Evolutionary conservation across 306 rosid species (phyloP), one percentile per base, ranked within the genome.

Genomic region (Calophaca sinica): DNA sequence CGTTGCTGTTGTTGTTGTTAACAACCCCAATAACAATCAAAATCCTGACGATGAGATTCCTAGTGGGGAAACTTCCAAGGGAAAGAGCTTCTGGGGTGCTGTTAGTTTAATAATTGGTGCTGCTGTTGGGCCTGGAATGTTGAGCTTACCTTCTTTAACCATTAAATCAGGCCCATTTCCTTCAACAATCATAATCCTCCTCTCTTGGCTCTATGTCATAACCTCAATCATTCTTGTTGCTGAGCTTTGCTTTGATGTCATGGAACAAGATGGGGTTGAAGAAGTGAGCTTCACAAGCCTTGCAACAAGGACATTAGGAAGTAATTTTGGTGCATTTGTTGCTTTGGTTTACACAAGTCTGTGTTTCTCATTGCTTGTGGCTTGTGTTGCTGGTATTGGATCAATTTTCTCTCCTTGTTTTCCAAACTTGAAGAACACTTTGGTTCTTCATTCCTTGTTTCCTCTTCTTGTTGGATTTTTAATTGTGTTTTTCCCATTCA

Each of bases 251-350:
- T 88, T 86, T 75, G 81, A 78, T 8, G 76, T 85, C 41, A 88
- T 86, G 93, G 79, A 84, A 70, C 70, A 88, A 69, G 86, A 88
- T 50, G 60, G 58, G 15, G 57, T 86, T 28, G 63, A 86, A 64
- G 90, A 88, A 77, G 90, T 86, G 53, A 88, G 87, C 70, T 88
- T 86, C 41, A 86, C 90, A 12, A 72, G 78, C 67, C 80, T 88
- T 13, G 87, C 86, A 8, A 79, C 86, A 53, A 82, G 65, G 55
- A 81, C 90, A 0, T 59, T 88, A 10, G 88, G 87, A 31, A 70
- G 15, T 50, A 35, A 32, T 4, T 59, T 80, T 29, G 87, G 93
- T 35, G 84, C 87, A 5, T 82, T 78, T 63, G 84, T 88, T 75
- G 86, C 85, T 49, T 20, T 86, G 9, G 82, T 84, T 60, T 78